These are phyloP conservation scores for Cokeromyces recurvatus DNA, from an alignment of 371 early-diverging fungal genomes.

Conservation along the genomic window DNA sequence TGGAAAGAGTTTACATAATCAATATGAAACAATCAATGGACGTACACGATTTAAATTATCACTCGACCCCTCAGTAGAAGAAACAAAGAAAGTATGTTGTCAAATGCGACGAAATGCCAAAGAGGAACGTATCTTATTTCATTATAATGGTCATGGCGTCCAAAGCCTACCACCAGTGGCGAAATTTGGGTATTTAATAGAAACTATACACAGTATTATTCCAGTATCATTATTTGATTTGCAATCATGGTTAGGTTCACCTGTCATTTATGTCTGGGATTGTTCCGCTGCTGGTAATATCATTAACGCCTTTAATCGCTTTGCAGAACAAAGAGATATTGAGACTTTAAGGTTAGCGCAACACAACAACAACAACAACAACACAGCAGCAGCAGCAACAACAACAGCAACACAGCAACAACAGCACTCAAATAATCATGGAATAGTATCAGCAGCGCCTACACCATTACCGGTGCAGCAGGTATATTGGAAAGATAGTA, in stretches of 20 bases:
- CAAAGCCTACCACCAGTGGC: constrained; percentile 91
- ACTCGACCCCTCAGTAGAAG: constrained; percentile 89
- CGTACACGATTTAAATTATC: constrained; percentile 83
- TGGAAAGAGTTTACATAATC: constrained; percentile 84
- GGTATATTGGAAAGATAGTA: constrained; percentile 76
- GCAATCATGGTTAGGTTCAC: constrained; percentile 93
- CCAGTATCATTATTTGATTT: constrained; percentile 90
- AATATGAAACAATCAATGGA: constrained; percentile 90
- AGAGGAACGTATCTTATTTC: constrained; percentile 92
- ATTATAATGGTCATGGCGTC: constrained; percentile 99
- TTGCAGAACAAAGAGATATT: constrained; percentile 80
- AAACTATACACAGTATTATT: constrained; percentile 95
- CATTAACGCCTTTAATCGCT: constrained; percentile 81
- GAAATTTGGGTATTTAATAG: constrained; percentile 99
- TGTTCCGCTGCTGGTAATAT: constrained; percentile 93
- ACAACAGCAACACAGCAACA: constrained; percentile 26
- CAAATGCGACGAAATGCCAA: constrained; percentile 81
- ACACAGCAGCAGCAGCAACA: constrained; percentile 42
- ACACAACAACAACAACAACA: constrained; percentile 30
- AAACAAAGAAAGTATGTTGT: constrained; percentile 83
- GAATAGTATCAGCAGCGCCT: constrained; percentile 41
- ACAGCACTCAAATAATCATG: constrained; percentile 26
- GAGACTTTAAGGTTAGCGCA: constrained; percentile 48
- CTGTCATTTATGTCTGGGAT: constrained; percentile 95
- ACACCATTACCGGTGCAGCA: constrained; percentile 18